Percentiles rank a stretch among this genome's conserved stretches.
phyloP scores from a whole-genome alignment of 176 grass and related monocot genomes.

The Hordeum vulgare region MorexV3_pseudomolecules_assembly NC_058522.1:494770865-494771364 shows the following conservation, averaged over 20 bases:
- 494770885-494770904: slow-evolving; percentile 93
- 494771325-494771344: neutral
- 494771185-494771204: slow-evolving; percentile 85
- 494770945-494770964: slow-evolving; percentile 91
- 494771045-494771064: slow-evolving; percentile 62
- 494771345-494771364: neutral
- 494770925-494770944: slow-evolving; percentile 98
- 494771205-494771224: slow-evolving; percentile 86
- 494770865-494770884: slow-evolving; percentile 29
- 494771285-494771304: slow-evolving; percentile 61
- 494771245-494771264: slow-evolving; percentile 92
- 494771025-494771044: neutral
- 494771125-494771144: slow-evolving; percentile 79
- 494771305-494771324: neutral
- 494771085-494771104: slow-evolving; percentile 92
- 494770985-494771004: slow-evolving; percentile 37
- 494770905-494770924: slow-evolving; percentile 70
- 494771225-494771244: slow-evolving; percentile 85
- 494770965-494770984: slow-evolving; percentile 97
- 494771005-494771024: neutral
- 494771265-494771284: slow-evolving; percentile 80
- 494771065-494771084: slow-evolving; percentile 96
- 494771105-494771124: slow-evolving; percentile 94
- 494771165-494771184: slow-evolving; percentile 52
- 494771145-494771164: slow-evolving; percentile 83